Conservation (phyloP, 441 rosid genomes). For the Hura crepitans region DNA sequence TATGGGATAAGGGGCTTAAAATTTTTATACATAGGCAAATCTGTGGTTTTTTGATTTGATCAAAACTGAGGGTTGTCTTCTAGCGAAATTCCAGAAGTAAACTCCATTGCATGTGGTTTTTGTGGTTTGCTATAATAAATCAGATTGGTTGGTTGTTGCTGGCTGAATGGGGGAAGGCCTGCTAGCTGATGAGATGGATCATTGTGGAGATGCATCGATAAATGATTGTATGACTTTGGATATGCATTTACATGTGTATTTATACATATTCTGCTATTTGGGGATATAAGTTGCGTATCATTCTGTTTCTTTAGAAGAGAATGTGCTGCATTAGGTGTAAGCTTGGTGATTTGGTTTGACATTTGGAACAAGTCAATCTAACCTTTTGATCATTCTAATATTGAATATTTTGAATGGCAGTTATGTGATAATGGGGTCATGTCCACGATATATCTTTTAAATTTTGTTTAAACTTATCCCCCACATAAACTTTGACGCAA, state of each 20-base stretch:
- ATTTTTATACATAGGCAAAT: background rate
- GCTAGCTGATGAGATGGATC: background rate
- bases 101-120: background rate
- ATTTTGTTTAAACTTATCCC: conserved; percentile 32
- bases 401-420: conserved; percentile 3
- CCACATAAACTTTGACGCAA: conserved; percentile 47
- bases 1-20: background rate
- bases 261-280: background rate
- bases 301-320: background rate
- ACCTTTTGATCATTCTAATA: conserved; percentile 4
- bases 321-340: background rate
- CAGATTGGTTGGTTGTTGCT: background rate
- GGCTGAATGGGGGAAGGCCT: background rate
- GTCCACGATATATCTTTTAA: conserved; percentile 12
- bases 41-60: background rate
- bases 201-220: background rate
- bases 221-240: background rate
- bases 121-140: background rate
- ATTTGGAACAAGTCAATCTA: background rate
- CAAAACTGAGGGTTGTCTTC: background rate
- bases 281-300: no score
- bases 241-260: background rate
- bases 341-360: background rate
- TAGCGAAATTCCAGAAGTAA: background rate
- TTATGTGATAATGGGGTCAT: conserved; percentile 6